A percentile compares a stretch with the other conserved stretches of the same genome.
Evolutionary conservation across 2,329 filamentous ascomycete species (phyloP).

Genomic region (Coniochaeta sp.): DNA sequence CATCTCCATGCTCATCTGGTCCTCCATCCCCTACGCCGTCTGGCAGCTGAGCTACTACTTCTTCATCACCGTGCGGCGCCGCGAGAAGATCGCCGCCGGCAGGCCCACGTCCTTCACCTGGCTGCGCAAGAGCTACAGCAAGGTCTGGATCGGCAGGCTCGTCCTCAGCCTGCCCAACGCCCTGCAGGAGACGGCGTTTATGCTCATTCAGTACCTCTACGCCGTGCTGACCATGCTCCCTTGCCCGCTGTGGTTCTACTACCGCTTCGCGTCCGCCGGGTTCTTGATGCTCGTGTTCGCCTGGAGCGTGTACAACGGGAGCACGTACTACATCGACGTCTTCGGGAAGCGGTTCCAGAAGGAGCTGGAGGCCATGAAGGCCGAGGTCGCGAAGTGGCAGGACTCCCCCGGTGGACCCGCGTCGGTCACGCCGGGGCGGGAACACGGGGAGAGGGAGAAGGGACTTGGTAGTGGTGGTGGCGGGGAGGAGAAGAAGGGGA

Average conservation of each 20-base stretch:
- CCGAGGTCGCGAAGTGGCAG: constrained; percentile 87
- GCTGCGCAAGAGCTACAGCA: constrained; percentile 86
- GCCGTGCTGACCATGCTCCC: constrained; percentile 90
- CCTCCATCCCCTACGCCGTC: constrained; percentile 81
- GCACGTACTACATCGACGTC: constrained; percentile 96
- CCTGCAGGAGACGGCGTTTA: constrained; percentile 85
- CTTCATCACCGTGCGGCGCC: constrained; percentile 89
- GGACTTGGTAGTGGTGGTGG: too few species aligned
- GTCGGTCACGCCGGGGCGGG: constrained; percentile 20
- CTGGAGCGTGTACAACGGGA: constrained; percentile 95
- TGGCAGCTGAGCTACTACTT: constrained; percentile 95
- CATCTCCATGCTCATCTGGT: constrained; percentile 85
- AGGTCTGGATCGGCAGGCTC: constrained; percentile 78
- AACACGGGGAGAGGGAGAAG: constrained; percentile 10
- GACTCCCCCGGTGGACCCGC: constrained; percentile 47
- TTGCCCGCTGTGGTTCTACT: constrained; percentile 92
- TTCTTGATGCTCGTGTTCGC: constrained; percentile 82
- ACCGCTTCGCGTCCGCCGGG: constrained; percentile 65
- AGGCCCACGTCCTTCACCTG: constrained; percentile 96
- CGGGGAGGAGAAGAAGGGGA: constrained; percentile 18
- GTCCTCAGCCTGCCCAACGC: constrained; percentile 69
- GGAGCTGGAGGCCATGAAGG: constrained; percentile 82
- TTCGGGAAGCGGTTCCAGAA: constrained; percentile 97
- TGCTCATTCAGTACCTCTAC: constrained; percentile 91
- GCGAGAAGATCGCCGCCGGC: constrained; percentile 91